These are phyloP conservation scores for Musa acuminata DNA, from an alignment of 176 grass and related monocot genomes.

Conservation along the genomic window DNA sequence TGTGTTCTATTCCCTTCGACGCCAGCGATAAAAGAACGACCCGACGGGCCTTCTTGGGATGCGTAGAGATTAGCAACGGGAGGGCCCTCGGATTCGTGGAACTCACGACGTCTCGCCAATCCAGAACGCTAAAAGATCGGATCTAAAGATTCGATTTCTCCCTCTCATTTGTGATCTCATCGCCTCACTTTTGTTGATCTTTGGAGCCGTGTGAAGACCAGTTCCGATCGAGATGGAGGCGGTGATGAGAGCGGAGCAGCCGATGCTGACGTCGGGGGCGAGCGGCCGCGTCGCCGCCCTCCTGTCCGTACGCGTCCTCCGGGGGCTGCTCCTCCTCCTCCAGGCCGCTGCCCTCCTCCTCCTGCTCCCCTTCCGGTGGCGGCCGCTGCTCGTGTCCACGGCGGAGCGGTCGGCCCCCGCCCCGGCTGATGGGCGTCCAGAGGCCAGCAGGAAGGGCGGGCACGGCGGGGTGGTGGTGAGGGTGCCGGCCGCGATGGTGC, in stretches of 20 bases:
- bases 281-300: not conserved
- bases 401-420: not conserved
- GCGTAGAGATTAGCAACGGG: too few relatives aligned
- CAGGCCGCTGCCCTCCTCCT: not conserved
- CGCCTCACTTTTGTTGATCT: too few relatives aligned
- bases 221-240: not conserved
- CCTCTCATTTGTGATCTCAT: too few relatives aligned
- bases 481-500: not conserved
- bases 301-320: not conserved
- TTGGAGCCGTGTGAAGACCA: too few relatives aligned
- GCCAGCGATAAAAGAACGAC: too few relatives aligned
- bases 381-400: not conserved
- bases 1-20: too few relatives aligned
- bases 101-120: too few relatives aligned
- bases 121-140: too few relatives aligned
- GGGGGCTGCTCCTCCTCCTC: conserved; percentile 4
- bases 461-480: not conserved
- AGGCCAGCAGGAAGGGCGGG: not conserved
- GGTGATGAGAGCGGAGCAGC: not conserved
- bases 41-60: too few relatives aligned
- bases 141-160: too few relatives aligned
- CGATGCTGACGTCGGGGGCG: not conserved
- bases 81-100: too few relatives aligned
- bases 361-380: conserved; percentile 5
- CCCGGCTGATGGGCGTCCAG: not conserved